phyloP scores from a whole-genome alignment of 345 rosid genomes.

The Syzygium oleosum region DNA sequence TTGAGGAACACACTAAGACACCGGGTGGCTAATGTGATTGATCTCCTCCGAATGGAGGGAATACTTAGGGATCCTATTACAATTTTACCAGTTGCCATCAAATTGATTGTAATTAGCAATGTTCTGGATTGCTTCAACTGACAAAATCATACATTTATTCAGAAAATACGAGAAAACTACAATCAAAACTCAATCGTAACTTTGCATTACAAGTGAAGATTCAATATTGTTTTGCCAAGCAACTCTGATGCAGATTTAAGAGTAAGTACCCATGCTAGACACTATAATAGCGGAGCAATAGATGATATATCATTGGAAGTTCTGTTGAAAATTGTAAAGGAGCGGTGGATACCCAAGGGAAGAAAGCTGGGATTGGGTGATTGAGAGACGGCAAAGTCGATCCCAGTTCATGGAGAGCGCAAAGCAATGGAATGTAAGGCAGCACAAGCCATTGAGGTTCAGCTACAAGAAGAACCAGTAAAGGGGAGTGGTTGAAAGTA shows the following conservation, averaged over 20 bases:
- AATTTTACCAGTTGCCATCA: neutral
- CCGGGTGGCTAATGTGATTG: neutral
- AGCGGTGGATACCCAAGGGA: fast-evolving
- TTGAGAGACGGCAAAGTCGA: neutral
- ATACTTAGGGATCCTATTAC: neutral
- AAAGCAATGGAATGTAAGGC: neutral
- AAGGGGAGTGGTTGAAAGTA: neutral
- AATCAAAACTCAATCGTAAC: neutral
- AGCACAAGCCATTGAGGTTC: neutral
- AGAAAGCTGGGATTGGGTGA: neutral
- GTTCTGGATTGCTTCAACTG: neutral
- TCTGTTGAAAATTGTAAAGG: neutral
- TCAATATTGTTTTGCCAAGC: neutral
- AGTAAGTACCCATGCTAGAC: neutral
- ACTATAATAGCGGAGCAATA: neutral
- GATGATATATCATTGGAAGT: neutral
- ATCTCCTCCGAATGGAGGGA: neutral
- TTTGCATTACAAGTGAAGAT: neutral
- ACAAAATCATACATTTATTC: neutral
- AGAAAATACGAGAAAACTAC: neutral
- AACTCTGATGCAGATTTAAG: neutral
- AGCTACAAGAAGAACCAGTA: neutral
- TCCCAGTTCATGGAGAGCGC: neutral
- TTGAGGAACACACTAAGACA: neutral
- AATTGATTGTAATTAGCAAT: neutral